These are phyloP conservation scores for Mycena olivaceomarginata DNA, from an alignment of 768 basidiomycete genomes.

Conservation along the genomic window DNA sequence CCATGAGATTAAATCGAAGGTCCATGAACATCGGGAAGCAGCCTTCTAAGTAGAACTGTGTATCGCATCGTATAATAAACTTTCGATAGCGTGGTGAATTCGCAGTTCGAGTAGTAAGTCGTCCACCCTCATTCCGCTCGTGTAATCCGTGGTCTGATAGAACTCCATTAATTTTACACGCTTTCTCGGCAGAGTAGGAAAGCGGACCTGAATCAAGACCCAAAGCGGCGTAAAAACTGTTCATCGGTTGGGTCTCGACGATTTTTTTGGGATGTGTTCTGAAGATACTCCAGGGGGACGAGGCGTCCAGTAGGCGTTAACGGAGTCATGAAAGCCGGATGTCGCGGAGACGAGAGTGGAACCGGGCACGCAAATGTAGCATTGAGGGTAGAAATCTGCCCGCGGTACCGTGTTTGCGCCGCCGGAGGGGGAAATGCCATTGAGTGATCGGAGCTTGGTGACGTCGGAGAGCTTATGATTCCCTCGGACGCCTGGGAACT, in stretches of 20 bases:
- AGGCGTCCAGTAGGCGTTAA: constrained; percentile 47
- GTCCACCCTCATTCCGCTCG: constrained; percentile 20
- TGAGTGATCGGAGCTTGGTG: constrained; percentile 30
- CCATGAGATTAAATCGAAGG: not conserved
- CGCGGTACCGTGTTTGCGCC: constrained; percentile 47
- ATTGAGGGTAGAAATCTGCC: constrained; percentile 37
- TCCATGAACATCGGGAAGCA: constrained; percentile 14
- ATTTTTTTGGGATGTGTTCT: constrained; percentile 57
- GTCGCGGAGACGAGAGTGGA: constrained; percentile 40
- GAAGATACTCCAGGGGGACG: constrained; percentile 66
- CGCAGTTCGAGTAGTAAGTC: constrained; percentile 13
- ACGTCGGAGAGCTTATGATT: constrained; percentile 40
- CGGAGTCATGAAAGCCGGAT: constrained; percentile 34
- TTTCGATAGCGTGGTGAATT: not conserved
- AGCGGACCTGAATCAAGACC: constrained; percentile 39
- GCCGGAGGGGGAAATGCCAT: constrained; percentile 37
- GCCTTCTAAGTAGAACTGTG: constrained; percentile 17
- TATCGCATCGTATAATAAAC: constrained; percentile 16
- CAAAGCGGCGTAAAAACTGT: constrained; percentile 65
- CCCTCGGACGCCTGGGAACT: constrained; percentile 33
- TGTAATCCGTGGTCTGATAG: constrained; percentile 12
- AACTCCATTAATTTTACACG: not conserved
- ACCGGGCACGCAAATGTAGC: constrained; percentile 27
- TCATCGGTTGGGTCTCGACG: constrained; percentile 67
- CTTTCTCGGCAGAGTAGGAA: not conserved